Base-by-base conservation (phyloP, 352 stramenopile genomes). In the Phytophthora podocarpi region DNA sequence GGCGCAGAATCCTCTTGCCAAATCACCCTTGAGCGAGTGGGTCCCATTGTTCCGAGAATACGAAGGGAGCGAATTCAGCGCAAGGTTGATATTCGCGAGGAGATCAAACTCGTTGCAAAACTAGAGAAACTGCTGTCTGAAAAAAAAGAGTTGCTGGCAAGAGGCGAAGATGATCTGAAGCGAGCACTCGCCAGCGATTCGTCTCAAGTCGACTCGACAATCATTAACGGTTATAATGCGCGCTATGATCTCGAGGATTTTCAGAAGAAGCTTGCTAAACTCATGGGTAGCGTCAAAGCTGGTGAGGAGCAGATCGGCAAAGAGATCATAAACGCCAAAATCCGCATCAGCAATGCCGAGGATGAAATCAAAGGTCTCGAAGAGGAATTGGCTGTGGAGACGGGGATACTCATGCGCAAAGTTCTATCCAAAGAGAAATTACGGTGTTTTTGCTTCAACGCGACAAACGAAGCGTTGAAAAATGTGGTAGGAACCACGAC, bases 221-320 rank as follows among this genome's bases (percentile, higher is more conserved):
- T 92, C 36, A 77, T 94, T 30, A 88, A 49, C 9, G 81, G 81
- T 4, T 70, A 73, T 1, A 69, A 59, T 16, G 82, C 74, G 5
- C 81, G 82, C 3, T 94, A 90, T 45, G 83, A 91, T 23, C 72
- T 91, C 13, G 81, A 88, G 3, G 74, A 89, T 37, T 94, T 92
- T 67, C 90, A 89, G 51, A 70, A 76, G n/a, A 91, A 90, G 42
- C 70, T 92, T 1, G 76, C 67, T 0, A 87, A 89, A 47, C 56
- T 92, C 2, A 86, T 92, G 76, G 80, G 80, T 5, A 71, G 65
- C 7, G 64, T 94, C 12, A 85, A 80, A 31, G 76, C 60, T 16
- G 77, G 80, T 6, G 78, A 89, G 41, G 79, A 83, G 21, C 68
- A 76, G 31, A 80, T 92, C 16, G 39, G 54, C 5, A 82, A 75